Percentiles rank a stretch among this genome's conserved stretches.
These are phyloP conservation scores for Termitomyces sp. DNA, from an alignment of 1,284 basidiomycete genomes.

Conservation along the genomic window DNA sequence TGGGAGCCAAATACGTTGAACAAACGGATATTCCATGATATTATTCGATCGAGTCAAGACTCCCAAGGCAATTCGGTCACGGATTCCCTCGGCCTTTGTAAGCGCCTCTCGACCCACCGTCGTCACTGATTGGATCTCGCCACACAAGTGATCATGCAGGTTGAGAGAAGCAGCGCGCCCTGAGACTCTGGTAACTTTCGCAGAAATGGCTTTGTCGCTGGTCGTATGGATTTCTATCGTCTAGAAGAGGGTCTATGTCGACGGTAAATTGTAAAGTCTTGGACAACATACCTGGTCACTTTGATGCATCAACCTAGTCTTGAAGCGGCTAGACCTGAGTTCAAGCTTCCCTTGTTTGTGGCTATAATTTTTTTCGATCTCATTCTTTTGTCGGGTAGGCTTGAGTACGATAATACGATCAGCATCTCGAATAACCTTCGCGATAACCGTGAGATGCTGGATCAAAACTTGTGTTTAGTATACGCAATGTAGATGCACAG, in stretches of 20 bases:
- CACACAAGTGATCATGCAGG: slow-evolving; percentile 18
- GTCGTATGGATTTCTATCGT: slow-evolving; percentile 19
- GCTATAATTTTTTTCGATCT: slow-evolving; percentile 30
- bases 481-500: not conserved
- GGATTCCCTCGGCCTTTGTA: slow-evolving; percentile 37
- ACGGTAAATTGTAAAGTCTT: not conserved
- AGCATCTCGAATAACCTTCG: slow-evolving; percentile 37
- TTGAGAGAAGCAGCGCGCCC: slow-evolving; percentile 22
- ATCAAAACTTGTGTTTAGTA: slow-evolving; percentile 5
- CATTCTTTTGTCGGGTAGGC: slow-evolving; percentile 37
- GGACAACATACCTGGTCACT: slow-evolving; percentile 30
- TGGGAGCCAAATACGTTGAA: slow-evolving; percentile 39
- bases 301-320: slow-evolving; percentile 32
- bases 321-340: slow-evolving; percentile 37
- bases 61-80: slow-evolving; percentile 31
- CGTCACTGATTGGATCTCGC: slow-evolving; percentile 26
- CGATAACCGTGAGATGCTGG: slow-evolving; percentile 33
- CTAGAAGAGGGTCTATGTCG: slow-evolving; percentile 8
- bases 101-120: slow-evolving; percentile 42
- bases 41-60: slow-evolving; percentile 30
- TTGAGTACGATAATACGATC: slow-evolving; percentile 35
- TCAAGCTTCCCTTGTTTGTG: slow-evolving; percentile 25
- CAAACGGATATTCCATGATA: slow-evolving; percentile 40
- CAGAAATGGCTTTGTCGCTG: slow-evolving; percentile 8
- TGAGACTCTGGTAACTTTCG: slow-evolving; percentile 14